Percentiles rank a stretch among this genome's conserved stretches.
phyloP scores from a whole-genome alignment of 305 asterid species.

The Fraxinus xanthoxyloides region DNA sequence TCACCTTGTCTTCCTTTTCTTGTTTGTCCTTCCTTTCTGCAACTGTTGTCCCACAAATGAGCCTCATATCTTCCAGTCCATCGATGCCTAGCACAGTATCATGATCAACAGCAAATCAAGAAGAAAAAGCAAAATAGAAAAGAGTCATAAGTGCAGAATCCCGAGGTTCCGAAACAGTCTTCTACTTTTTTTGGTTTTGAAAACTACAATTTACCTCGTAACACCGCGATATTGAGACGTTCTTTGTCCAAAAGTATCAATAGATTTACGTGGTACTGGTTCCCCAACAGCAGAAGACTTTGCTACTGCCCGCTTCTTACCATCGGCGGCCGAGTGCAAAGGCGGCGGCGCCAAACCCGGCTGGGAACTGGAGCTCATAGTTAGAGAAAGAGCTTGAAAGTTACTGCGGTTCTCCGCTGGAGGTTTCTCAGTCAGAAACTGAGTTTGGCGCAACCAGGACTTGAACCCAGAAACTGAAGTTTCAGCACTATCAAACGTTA shows the following conservation, averaged over 20 bases:
- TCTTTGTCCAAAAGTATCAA: constrained; percentile 75
- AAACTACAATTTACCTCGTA: constrained; percentile 46
- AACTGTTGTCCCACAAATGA: constrained; percentile 84
- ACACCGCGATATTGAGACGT: constrained; percentile 87
- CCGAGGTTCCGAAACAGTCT: neutral
- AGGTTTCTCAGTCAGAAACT: constrained; percentile 17
- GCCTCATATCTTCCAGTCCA: constrained; percentile 95
- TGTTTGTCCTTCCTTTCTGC: constrained; percentile 86
- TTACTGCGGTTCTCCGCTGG: constrained; percentile 31
- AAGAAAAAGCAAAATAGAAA: neutral
- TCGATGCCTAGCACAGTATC: constrained; percentile 50
- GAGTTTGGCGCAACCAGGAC: constrained; percentile 51
- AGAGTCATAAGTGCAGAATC: neutral
- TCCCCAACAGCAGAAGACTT: constrained; percentile 32
- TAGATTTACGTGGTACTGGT: constrained; percentile 55
- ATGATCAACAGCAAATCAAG: neutral
- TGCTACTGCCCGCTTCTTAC: constrained; percentile 41
- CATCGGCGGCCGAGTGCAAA: constrained; percentile 28
- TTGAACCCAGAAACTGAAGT: constrained; percentile 44
- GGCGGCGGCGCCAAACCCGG: constrained; percentile 15
- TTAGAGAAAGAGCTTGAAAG: constrained; percentile 47
- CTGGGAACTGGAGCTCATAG: constrained; percentile 37
- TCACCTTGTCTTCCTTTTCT: constrained; percentile 90
- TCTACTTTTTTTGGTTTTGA: neutral
- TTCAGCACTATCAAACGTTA: constrained; percentile 32